phyloP scores from a whole-genome alignment of 768 basidiomycete species.

The Phanerodontia chrysosporium region DNA sequence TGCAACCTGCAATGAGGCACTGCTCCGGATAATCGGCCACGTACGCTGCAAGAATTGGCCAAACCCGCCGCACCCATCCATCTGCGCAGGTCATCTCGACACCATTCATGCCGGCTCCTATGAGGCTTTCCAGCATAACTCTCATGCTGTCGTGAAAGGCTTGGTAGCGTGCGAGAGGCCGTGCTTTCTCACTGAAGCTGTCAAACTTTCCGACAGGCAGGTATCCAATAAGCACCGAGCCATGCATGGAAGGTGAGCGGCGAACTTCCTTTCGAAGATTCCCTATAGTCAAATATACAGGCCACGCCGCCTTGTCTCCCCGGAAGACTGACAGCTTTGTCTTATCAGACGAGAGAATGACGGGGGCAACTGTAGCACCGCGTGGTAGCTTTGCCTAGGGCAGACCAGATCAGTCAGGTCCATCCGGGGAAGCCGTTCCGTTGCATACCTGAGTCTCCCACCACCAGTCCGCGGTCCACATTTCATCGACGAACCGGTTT shows the following conservation, averaged over 20 bases:
- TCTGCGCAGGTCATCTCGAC: constrained; percentile 34
- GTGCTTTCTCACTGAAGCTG: constrained; percentile 20
- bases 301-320: constrained; percentile 39
- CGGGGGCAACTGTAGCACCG: constrained; percentile 29
- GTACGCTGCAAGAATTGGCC: constrained; percentile 38
- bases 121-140: constrained; percentile 28
- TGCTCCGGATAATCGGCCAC: constrained; percentile 44
- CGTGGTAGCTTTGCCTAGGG: constrained; percentile 10
- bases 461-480: constrained; percentile 25
- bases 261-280: constrained; percentile 39
- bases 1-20: constrained; percentile 29
- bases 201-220: constrained; percentile 33
- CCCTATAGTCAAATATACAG: constrained; percentile 41
- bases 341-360: constrained; percentile 46
- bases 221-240: constrained; percentile 35
- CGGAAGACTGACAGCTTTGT: constrained; percentile 37
- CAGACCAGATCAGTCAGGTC: neutral
- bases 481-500: constrained; percentile 16
- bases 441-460: constrained; percentile 21
- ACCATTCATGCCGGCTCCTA: constrained; percentile 26
- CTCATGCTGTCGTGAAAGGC: constrained; percentile 38
- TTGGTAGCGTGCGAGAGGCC: constrained; percentile 16
- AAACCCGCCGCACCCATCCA: constrained; percentile 25
- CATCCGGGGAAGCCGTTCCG: neutral
- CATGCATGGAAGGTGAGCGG: constrained; percentile 30